Conservation (phyloP, 306 rosid genomes). For the Casuarina glauca region DNA sequence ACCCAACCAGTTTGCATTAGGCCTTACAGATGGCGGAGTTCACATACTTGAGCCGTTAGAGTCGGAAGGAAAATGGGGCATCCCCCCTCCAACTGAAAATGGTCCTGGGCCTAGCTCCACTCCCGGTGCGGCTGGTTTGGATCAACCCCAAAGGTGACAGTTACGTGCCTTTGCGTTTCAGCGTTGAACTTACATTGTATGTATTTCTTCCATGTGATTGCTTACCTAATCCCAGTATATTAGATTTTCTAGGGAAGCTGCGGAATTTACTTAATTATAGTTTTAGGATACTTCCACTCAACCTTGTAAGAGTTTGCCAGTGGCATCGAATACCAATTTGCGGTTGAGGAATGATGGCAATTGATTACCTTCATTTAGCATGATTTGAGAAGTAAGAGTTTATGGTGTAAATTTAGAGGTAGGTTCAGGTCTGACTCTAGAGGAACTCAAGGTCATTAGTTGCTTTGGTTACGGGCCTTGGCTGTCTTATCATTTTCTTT, state of each 20-base stretch:
- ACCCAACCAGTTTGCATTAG: slow-evolving; percentile 91
- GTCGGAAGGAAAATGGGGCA: slow-evolving; percentile 96
- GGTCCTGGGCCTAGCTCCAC: slow-evolving; percentile 88
- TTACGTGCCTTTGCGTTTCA: slow-evolving; percentile 28
- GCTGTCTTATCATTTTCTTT: background rate
- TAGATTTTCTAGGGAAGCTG: slow-evolving; percentile 55
- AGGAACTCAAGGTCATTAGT: slow-evolving; percentile 9
- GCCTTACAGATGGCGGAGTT: slow-evolving; percentile 91
- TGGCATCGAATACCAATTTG: slow-evolving; percentile 43
- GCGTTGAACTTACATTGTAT: slow-evolving; percentile 37
- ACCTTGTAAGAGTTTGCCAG: slow-evolving; percentile 42
- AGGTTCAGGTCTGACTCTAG: slow-evolving; percentile 27
- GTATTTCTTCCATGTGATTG: slow-evolving; percentile 44
- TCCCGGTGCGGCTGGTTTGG: slow-evolving; percentile 62
- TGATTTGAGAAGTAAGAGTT: slow-evolving; percentile 23
- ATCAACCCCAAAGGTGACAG: slow-evolving; percentile 80
- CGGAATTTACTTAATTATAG: slow-evolving; percentile 51
- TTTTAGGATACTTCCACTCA: slow-evolving; percentile 57
- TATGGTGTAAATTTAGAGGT: slow-evolving; percentile 38
- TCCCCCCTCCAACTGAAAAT: slow-evolving; percentile 80
- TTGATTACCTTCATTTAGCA: slow-evolving; percentile 38
- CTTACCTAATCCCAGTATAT: slow-evolving; percentile 45
- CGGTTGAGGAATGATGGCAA: slow-evolving; percentile 35
- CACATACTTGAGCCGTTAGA: slow-evolving; percentile 90
- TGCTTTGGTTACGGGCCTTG: slow-evolving; percentile 11